Conservation (phyloP, 1,139 yeast species). For the Chernovozyma sophiae-reginae region DNA sequence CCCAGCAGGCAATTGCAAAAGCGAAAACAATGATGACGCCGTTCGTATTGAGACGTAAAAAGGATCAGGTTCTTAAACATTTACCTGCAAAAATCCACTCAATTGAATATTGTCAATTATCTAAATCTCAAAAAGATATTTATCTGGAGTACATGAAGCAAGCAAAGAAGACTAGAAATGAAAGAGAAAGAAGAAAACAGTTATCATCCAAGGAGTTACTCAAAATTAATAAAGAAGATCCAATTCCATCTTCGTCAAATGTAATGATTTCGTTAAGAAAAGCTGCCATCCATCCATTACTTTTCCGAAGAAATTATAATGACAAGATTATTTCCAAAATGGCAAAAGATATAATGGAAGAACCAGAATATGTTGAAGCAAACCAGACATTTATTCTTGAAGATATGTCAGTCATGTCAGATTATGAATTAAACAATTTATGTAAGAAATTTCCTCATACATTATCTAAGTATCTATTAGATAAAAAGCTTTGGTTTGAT, state of each 20-base stretch:
- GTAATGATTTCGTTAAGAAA: conserved; percentile 69
- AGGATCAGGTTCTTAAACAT: conserved; percentile 86
- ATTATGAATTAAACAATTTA: conserved; percentile 74
- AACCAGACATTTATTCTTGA: conserved; percentile 72
- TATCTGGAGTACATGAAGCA: conserved; percentile 55
- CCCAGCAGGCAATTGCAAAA: conserved; percentile 85
- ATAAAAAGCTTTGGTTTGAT: conserved; percentile 56
- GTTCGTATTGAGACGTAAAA: conserved; percentile 85
- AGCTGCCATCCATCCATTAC: conserved; percentile 70
- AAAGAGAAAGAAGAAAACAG: conserved; percentile 47
- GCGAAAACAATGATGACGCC: conserved; percentile 99
- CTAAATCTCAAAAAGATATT: conserved; percentile 51
- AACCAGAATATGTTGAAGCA: conserved; percentile 74
- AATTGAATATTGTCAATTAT: conserved; percentile 62
- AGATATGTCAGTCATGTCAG: conserved; percentile 97
- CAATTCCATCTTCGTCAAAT: conserved; percentile 44
- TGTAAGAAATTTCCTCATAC: conserved; percentile 72
- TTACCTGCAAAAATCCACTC: conserved; percentile 72
- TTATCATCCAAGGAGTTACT: conserved; percentile 34
- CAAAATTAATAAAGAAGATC: conserved; percentile 30
- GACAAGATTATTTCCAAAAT: conserved; percentile 55
- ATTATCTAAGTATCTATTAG: conserved; percentile 50
- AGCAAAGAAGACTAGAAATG: conserved; percentile 42
- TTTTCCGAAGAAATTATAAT: conserved; percentile 59
- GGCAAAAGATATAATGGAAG: conserved; percentile 77